These are phyloP conservation scores for Cryptococcus sp. DNA, from an alignment of 1,284 basidiomycete species.

Conservation along the genomic window DNA sequence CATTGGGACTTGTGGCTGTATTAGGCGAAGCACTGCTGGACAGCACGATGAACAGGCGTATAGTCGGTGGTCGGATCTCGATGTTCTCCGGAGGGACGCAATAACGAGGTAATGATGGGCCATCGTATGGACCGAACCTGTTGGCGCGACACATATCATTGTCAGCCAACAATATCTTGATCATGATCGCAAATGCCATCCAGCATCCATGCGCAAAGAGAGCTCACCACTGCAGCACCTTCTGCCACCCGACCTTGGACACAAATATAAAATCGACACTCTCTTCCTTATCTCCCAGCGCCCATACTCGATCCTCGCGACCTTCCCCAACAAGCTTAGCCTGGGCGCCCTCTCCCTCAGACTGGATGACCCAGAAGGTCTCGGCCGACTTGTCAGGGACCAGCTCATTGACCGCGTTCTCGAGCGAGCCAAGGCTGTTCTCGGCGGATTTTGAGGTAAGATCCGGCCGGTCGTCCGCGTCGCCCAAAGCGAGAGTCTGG, in stretches of 20 bases:
- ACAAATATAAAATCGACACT: constrained; percentile 77
- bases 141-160: constrained; percentile 38
- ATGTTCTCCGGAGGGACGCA: constrained; percentile 58
- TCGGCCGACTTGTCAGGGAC: constrained; percentile 24
- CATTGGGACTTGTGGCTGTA: constrained; percentile 2
- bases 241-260: constrained; percentile 70
- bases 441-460: neutral
- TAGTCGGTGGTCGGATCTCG: constrained; percentile 74
- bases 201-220: neutral
- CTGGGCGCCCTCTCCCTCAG: constrained; percentile 11
- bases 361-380: constrained; percentile 30
- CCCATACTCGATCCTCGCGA: constrained; percentile 29
- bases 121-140: constrained; percentile 36
- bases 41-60: constrained; percentile 61
- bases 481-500: constrained; percentile 30
- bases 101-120: constrained; percentile 58
- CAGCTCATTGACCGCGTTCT: constrained; percentile 19
- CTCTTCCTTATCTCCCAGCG: constrained; percentile 57
- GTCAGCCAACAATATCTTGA: neutral
- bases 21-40: constrained; percentile 23
- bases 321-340: constrained; percentile 8
- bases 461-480: constrained; percentile 24
- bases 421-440: neutral
- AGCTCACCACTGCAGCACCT: constrained; percentile 67
- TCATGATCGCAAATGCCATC: no score